Evolutionary conservation across 768 basidiomycete genomes (phyloP).

Genomic region (Gyrodon lividus): DNA sequence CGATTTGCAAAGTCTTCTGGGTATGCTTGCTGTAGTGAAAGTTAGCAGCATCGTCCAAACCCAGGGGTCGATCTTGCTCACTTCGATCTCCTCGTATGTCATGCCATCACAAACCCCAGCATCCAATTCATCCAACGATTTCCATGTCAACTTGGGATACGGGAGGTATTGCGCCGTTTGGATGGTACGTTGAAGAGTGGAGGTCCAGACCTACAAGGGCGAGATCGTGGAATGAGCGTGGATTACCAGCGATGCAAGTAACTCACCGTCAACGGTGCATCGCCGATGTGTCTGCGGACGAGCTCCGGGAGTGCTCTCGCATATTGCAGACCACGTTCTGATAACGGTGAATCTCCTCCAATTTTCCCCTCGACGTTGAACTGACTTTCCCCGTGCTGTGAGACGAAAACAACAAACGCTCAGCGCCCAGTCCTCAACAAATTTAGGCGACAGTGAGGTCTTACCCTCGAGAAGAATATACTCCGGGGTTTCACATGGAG

Average conservation of each 20-base stretch:
- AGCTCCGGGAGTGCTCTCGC: constrained; percentile 82
- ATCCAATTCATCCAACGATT: constrained; percentile 96
- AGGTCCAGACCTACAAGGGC: constrained; percentile 88
- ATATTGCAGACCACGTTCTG: constrained; percentile 81
- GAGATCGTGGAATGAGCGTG: background rate
- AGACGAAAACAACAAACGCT: constrained; percentile 2
- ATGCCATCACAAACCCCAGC: constrained; percentile 99
- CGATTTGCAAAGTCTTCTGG: constrained; percentile 98
- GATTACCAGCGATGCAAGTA: background rate
- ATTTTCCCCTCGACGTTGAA: constrained; percentile 97
- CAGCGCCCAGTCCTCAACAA: constrained; percentile 7
- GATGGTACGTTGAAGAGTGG: constrained; percentile 90
- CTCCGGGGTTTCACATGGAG: constrained; percentile 93
- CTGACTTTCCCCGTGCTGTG: constrained; percentile 95
- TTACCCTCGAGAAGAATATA: constrained; percentile 93
- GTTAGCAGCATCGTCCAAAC: background rate
- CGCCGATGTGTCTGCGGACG: constrained; percentile 88
- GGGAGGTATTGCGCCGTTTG: constrained; percentile 83
- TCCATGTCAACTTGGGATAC: constrained; percentile 96
- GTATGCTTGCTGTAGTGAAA: constrained; percentile 67
- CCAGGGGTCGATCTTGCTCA: constrained; percentile 29
- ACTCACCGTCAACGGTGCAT: constrained; percentile 79
- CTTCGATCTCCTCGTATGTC: constrained; percentile 99
- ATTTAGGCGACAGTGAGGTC: constrained; percentile 24
- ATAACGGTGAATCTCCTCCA: constrained; percentile 93